Evolutionary conservation across 2,329 filamentous ascomycete genomes (phyloP), one percentile per base, ranked within the genome.

Genomic region (Ceratocystis cacaofunesta): DNA sequence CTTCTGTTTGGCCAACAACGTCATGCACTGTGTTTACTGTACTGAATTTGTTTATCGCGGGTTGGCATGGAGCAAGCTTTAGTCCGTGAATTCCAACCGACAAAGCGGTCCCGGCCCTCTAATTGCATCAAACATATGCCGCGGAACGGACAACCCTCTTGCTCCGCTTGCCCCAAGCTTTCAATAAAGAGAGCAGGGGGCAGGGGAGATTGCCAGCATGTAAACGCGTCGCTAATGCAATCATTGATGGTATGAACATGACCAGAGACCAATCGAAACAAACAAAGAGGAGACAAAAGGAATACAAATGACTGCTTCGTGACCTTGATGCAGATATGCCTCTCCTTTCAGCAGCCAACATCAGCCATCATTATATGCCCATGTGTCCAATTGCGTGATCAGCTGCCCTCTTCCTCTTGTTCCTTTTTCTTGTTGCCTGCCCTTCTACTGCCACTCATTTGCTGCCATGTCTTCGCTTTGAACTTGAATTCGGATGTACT

Each of bases 1-100:
- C 30, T 50, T 50, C n/a, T 22, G 7, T 50, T 22, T 22, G 19
- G 46, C n/a, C 46, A 57, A 57, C 52, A 57, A 57, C 52, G 52
- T 30, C 52, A 57, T 30, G 52, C 52, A 57, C 52, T 57, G 52
- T 57, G 52, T 32, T 50, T 50, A 25, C 52, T 30, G 52, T 57
- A 55, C 50, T 7, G 30, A 30, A 30, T 55, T 55, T 30, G 19
- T 12, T 55, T 7, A 25, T 48, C 44, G 19, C n/a, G 6, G 46
- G n/a, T 8, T 50, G 46, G 6, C n/a, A 19, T 22, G 30, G 30
- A 50, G 46, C 46, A 22, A 22, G n/a, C 8, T 50, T 57, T 52
- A 12, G 5, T 55, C 28, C 28, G 5, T 28, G 50, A 19, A 15
- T 6, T 15, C 19, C 50, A 55, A 17, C 50, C 30, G 30, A 30